Conservation (phyloP, 345 rosid genomes). For the Ricinus communis region DNA sequence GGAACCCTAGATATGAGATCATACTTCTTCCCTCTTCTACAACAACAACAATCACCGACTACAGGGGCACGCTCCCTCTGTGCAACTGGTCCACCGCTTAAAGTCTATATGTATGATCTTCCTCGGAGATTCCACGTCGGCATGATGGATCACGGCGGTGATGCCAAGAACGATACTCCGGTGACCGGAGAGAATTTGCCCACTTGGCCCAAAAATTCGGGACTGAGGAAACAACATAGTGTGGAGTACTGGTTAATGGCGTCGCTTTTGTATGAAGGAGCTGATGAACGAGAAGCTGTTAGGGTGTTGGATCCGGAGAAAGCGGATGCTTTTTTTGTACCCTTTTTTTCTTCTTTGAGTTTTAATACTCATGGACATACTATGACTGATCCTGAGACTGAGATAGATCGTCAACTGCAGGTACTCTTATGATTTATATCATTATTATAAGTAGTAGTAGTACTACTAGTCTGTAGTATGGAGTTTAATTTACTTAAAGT, state of each 20-base stretch:
- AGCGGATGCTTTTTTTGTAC: conserved; percentile 85
- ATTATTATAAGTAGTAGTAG: too few relatives aligned
- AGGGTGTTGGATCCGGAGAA: conserved; percentile 93
- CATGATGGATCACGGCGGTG: conserved; percentile 53
- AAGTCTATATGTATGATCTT: conserved; percentile 89
- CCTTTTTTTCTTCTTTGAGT: conserved; percentile 90
- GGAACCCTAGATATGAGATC: conserved; percentile 59
- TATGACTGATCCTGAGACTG: conserved; percentile 96
- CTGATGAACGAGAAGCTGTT: conserved; percentile 52
- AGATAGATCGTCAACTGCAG: conserved; percentile 83
- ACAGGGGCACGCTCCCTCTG: conserved; percentile 19
- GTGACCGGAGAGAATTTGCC: conserved; percentile 63
- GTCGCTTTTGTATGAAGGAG: conserved; percentile 58
- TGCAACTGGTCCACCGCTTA: conserved; percentile 54
- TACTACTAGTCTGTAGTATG: too few relatives aligned
- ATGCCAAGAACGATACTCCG: conserved; percentile 39
- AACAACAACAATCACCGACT: conserved; percentile 11
- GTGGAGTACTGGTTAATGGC: conserved; percentile 98
- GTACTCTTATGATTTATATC: too few relatives aligned
- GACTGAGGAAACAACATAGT: conserved; percentile 75
- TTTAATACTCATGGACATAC: conserved; percentile 82
- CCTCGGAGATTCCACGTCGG: conserved; percentile 78
- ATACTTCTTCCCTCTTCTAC: conserved; percentile 58
- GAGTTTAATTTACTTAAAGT: too few relatives aligned
- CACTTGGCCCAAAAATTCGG: conserved; percentile 63